phyloP scores from a whole-genome alignment of 768 basidiomycete species.

The Mycena maculata region DNA sequence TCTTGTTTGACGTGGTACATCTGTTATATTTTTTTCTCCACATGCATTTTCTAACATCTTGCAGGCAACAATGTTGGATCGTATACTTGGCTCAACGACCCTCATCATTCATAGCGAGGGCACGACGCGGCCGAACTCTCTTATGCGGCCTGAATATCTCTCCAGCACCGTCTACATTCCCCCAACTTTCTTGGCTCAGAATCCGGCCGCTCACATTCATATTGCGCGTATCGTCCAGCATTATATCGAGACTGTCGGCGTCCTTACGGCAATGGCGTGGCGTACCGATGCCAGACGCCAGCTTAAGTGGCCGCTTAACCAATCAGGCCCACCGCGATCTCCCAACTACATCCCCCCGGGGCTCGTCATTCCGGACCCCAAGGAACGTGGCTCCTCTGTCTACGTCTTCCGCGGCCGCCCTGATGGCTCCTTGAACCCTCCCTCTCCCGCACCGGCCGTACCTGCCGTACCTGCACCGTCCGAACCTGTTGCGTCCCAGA shows the following conservation, averaged over 20 bases:
- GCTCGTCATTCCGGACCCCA: background rate
- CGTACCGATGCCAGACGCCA: background rate
- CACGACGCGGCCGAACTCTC: slow-evolving; percentile 16
- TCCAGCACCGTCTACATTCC: slow-evolving; percentile 6
- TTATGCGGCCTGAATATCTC: slow-evolving; percentile 5
- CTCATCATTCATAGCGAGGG: slow-evolving; percentile 24
- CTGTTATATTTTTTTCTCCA: background rate
- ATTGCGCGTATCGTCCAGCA: slow-evolving; percentile 9
- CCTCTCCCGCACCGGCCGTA: too few species aligned
- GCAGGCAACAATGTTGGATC: slow-evolving; percentile 21
- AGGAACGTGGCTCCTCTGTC: background rate
- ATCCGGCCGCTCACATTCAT: background rate
- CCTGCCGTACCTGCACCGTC: too few species aligned
- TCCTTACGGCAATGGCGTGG: slow-evolving; percentile 5
- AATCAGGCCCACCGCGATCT: background rate
- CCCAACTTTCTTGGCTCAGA: background rate
- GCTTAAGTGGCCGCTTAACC: slow-evolving; percentile 1
- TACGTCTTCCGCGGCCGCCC: slow-evolving; percentile 15
- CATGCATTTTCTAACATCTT: background rate
- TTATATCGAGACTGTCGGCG: slow-evolving; percentile 6
- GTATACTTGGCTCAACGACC: slow-evolving; percentile 10
- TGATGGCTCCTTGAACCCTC: background rate
- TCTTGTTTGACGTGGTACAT: background rate
- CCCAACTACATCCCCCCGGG: background rate
- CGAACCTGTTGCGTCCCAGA: too few species aligned